A percentile compares a stretch with the other conserved stretches of the same genome.
Conservation (phyloP, 305 asterid genomes). For the Coffea humblotiana region DNA sequence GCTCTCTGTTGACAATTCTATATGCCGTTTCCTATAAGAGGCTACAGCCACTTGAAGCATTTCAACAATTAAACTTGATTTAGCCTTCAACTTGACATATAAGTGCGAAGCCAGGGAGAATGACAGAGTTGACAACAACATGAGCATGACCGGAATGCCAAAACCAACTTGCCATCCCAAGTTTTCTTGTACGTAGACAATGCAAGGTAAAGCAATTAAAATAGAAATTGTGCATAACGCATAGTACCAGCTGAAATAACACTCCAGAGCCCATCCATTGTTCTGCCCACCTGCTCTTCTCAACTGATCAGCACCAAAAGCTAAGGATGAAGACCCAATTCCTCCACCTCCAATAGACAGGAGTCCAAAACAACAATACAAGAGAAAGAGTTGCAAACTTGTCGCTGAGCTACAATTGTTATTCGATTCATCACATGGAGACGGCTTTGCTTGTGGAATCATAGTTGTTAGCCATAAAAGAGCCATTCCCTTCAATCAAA, state of each 20-base stretch:
- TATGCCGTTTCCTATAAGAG: slow-evolving; percentile 46
- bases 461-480: slow-evolving; percentile 70
- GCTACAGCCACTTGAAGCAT: slow-evolving; percentile 46
- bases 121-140: slow-evolving; percentile 40
- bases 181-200: slow-evolving; percentile 59
- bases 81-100: slow-evolving; percentile 39
- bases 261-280: slow-evolving; percentile 20
- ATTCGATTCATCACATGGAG: slow-evolving; percentile 42
- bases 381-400: slow-evolving; percentile 35
- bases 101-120: slow-evolving; percentile 47
- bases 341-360: slow-evolving; percentile 71
- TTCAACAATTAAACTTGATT: slow-evolving; percentile 39
- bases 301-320: slow-evolving; percentile 71
- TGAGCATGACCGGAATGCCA: slow-evolving; percentile 50
- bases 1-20: slow-evolving; percentile 27
- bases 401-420: slow-evolving; percentile 44
- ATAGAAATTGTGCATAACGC: slow-evolving; percentile 19
- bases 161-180: slow-evolving; percentile 65
- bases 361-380: slow-evolving; percentile 50
- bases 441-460: slow-evolving; percentile 62
- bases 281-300: slow-evolving; percentile 15
- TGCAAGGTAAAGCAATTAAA: slow-evolving; percentile 26
- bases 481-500: slow-evolving; percentile 50
- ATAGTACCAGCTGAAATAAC: slow-evolving; percentile 38
- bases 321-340: slow-evolving; percentile 50